A percentile compares a stretch with the other conserved stretches of the same genome.
phyloP scores from a whole-genome alignment of 2,329 filamentous ascomycete genomes.

The Phoma sp. region DNA sequence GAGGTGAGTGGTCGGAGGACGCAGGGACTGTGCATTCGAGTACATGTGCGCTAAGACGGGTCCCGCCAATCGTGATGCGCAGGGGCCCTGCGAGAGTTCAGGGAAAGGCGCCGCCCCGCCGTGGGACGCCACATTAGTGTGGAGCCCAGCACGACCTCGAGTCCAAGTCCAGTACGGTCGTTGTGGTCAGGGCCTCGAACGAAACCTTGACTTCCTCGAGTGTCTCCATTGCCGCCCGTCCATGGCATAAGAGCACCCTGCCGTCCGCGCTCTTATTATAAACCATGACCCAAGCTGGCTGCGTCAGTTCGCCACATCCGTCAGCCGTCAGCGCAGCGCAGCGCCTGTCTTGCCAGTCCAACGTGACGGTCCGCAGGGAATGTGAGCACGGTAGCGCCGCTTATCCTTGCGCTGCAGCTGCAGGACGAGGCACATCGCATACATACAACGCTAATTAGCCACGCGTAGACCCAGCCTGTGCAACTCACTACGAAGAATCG shows the following conservation, averaged over 20 bases:
- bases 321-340: slow-evolving; percentile 1
- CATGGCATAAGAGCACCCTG: slow-evolving; percentile 20
- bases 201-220: slow-evolving; percentile 1
- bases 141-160: slow-evolving; percentile 24
- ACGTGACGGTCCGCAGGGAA: slow-evolving; percentile 23
- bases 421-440: slow-evolving; percentile 26
- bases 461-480: slow-evolving; percentile 17
- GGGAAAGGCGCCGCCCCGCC: slow-evolving; percentile 33
- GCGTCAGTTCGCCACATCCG: slow-evolving; percentile 15
- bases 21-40: slow-evolving; percentile 29
- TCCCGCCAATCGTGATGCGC: slow-evolving; percentile 27
- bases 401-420: slow-evolving; percentile 21
- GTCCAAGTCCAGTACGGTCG: slow-evolving; percentile 17
- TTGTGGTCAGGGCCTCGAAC: slow-evolving; percentile 6
- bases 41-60: slow-evolving; percentile 6
- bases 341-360: slow-evolving; percentile 19
- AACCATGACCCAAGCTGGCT: slow-evolving; percentile 10
- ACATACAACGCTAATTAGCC: slow-evolving; percentile 26
- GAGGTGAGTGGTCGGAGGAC: slow-evolving; percentile 34
- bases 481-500: slow-evolving; percentile 13
- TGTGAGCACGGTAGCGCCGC: slow-evolving; percentile 13
- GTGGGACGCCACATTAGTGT: slow-evolving; percentile 7
- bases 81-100: slow-evolving; percentile 17
- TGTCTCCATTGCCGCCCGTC: slow-evolving; percentile 8
- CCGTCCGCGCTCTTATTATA: slow-evolving; percentile 16